These are phyloP conservation scores for Russula foetens DNA, from an alignment of 768 basidiomycete species.

Conservation along the genomic window DNA sequence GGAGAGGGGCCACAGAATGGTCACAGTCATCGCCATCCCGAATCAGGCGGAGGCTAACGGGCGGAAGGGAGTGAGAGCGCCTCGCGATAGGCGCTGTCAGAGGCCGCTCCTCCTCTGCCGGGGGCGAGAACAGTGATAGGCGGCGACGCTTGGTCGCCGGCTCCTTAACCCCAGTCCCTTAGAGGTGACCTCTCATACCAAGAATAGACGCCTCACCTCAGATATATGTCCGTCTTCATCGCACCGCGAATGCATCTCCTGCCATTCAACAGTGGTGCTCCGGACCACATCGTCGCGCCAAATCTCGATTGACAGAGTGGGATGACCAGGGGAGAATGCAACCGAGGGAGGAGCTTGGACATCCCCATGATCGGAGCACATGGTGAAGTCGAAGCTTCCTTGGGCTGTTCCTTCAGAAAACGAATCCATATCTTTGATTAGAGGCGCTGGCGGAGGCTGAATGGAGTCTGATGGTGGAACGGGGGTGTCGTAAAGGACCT, in stretches of 20 bases:
- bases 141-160: conserved; percentile 21
- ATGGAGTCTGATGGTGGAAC: conserved; percentile 20
- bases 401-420: conserved; percentile 51
- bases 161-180: conserved; percentile 18
- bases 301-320: conserved; percentile 29
- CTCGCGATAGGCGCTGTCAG: background rate
- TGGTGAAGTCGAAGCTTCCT: conserved; percentile 44
- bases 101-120: conserved; percentile 7
- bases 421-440: conserved; percentile 47
- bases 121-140: conserved; percentile 4
- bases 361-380: conserved; percentile 21
- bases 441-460: conserved; percentile 34
- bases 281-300: conserved; percentile 37
- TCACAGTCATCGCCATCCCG: conserved; percentile 7
- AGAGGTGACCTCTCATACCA: conserved; percentile 6
- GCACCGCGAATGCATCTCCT: background rate
- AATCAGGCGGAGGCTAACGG: conserved; percentile 7
- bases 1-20: background rate
- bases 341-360: conserved; percentile 5
- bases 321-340: conserved; percentile 21
- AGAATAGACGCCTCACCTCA: conserved; percentile 12
- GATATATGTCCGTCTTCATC: conserved; percentile 2
- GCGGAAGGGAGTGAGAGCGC: conserved; percentile 14
- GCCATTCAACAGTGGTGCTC: conserved; percentile 2
- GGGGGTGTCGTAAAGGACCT: conserved; percentile 5